These are phyloP conservation scores for Populus simonii DNA, from an alignment of 345 rosid genomes.

Conservation along the genomic window DNA sequence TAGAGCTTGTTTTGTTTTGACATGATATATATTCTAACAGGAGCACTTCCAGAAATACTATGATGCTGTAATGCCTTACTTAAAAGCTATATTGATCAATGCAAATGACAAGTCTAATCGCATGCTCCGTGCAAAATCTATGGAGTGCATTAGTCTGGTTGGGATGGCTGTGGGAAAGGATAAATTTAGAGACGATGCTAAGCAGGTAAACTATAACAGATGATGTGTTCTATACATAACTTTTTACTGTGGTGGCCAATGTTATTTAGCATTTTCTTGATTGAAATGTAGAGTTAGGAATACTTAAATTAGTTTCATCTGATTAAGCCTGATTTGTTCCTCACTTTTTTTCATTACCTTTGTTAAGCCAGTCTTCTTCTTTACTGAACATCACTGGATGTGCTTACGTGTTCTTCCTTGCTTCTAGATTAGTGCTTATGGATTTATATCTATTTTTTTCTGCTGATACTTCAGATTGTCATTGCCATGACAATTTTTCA, in stretches of 20 bases:
- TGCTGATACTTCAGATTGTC: neutral
- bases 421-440: neutral
- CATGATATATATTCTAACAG: conserved; percentile 36
- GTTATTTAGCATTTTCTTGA: neutral
- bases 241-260: neutral
- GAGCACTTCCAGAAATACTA: conserved; percentile 95
- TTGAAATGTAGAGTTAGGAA: neutral
- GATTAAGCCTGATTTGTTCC: neutral
- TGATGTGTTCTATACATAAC: neutral
- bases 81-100: conserved; percentile 79
- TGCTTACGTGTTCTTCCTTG: neutral
- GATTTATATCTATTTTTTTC: neutral
- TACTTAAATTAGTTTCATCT: neutral
- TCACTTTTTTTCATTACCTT: neutral
- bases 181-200: conserved; percentile 87
- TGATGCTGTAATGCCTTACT: conserved; percentile 90
- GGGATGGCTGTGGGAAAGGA: conserved; percentile 99
- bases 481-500: neutral
- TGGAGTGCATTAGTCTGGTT: conserved; percentile 98
- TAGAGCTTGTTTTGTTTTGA: conserved; percentile 1
- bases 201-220: conserved; percentile 52
- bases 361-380: neutral
- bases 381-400: neutral
- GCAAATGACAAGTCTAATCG: conserved; percentile 91
- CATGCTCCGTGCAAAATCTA: conserved; percentile 95